A percentile compares a stretch with the other conserved stretches of the same genome.
Conservation (phyloP, 2,329 filamentous ascomycete species). For the Furcasterigmium sp. region DNA sequence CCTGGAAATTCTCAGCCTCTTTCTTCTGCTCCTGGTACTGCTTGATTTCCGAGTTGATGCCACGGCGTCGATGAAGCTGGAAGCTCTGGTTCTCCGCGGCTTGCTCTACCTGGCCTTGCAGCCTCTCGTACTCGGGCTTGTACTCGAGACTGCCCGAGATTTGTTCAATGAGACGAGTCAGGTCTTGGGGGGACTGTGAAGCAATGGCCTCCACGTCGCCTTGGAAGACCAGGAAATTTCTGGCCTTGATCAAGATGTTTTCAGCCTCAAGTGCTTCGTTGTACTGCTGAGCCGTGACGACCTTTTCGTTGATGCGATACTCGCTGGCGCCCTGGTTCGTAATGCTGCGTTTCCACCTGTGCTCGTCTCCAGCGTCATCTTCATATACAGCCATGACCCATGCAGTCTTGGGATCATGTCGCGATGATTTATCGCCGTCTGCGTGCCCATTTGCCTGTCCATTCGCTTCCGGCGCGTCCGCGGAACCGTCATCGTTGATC, state of each 20-base stretch:
- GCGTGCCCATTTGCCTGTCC: conserved; percentile 58
- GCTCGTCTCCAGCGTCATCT: conserved; percentile 91
- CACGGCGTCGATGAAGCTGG: conserved; percentile 81
- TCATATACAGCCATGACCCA: conserved; percentile 99
- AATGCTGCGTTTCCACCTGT: conserved; percentile 93
- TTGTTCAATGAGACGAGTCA: conserved; percentile 92
- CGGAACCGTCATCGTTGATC: conserved; percentile 87
- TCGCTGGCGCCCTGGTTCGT: conserved; percentile 85
- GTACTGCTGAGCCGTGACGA: conserved; percentile 86
- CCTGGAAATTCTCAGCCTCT: conserved; percentile 89
- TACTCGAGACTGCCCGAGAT: conserved; percentile 95
- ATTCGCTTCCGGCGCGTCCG: conserved; percentile 50
- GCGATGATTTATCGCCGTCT: conserved; percentile 49
- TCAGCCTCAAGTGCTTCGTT: conserved; percentile 88
- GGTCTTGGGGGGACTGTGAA: conserved; percentile 86
- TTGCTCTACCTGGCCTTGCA: conserved; percentile 83
- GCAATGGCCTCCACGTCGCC: conserved; percentile 97
- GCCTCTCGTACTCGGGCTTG: conserved; percentile 85
- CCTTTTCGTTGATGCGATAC: conserved; percentile 91
- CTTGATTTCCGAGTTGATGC: conserved; percentile 96
- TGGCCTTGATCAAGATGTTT: conserved; percentile 95
- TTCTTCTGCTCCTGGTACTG: conserved; percentile 96
- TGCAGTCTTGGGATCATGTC: conserved; percentile 83
- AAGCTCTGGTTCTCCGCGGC: conserved; percentile 84
- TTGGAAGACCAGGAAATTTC: conserved; percentile 97